Evolutionary conservation across 2,329 filamentous ascomycete genomes (phyloP).

Genomic region (Gremmenia infestans): DNA sequence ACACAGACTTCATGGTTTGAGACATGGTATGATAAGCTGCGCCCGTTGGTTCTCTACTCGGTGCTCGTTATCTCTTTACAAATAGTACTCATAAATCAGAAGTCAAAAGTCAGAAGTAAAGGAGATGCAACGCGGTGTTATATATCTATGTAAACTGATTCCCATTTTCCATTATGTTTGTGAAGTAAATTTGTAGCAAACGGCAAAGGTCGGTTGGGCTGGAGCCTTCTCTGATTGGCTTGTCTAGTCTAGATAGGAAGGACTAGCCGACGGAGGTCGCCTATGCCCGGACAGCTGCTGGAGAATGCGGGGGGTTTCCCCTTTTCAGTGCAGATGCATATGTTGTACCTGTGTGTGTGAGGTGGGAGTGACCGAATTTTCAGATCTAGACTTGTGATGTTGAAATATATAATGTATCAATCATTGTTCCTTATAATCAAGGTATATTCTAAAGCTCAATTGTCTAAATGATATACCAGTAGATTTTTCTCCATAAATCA

Average conservation of each 20-base stretch:
- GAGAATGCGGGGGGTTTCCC: background rate
- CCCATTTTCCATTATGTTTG: background rate
- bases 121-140: background rate
- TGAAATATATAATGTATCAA: no score
- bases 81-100: no score
- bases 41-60: background rate
- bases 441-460: no score
- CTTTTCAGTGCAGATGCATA: background rate
- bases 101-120: background rate
- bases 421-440: no score
- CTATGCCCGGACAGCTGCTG: background rate
- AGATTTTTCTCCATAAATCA: no score
- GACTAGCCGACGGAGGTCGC: background rate
- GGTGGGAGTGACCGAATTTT: no score
- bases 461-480: no score
- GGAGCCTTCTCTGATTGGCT: background rate
- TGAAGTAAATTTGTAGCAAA: background rate
- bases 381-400: no score
- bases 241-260: background rate
- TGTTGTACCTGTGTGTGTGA: no score
- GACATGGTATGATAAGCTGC: slow-evolving; percentile 1
- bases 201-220: background rate
- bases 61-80: background rate
- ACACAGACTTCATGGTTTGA: slow-evolving; percentile 36
- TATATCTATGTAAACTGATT: background rate